Evolutionary conservation across 805 yeast species (phyloP).

Genomic region (Ogataea paraovalis): DNA sequence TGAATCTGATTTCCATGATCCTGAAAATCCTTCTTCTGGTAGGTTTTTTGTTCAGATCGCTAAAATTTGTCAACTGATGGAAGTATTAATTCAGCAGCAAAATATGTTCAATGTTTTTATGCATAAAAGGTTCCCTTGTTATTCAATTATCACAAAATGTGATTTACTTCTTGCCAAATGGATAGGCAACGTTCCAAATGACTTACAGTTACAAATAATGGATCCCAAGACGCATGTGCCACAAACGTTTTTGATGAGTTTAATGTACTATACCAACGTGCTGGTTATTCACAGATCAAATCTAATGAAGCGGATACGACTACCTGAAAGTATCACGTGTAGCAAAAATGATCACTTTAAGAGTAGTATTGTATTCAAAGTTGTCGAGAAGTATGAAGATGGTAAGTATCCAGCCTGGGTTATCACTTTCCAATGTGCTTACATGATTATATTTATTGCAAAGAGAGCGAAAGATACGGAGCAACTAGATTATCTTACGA

Average conservation of each 20-base stretch:
- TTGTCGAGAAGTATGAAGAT: background rate
- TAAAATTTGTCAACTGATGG: conserved; percentile 1
- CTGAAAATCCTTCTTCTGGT: conserved; percentile 32
- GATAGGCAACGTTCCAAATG: conserved; percentile 60
- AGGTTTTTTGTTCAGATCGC: background rate
- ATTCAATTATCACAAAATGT: conserved; percentile 41
- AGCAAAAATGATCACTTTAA: background rate
- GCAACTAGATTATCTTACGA: conserved; percentile 6
- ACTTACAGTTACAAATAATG: conserved; percentile 54
- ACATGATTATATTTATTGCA: conserved; percentile 60
- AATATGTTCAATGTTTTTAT: background rate
- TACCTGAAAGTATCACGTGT: conserved; percentile 1
- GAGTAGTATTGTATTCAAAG: background rate
- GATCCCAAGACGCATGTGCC: conserved; percentile 31
- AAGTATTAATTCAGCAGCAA: conserved; percentile 1
- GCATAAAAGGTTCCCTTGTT: background rate
- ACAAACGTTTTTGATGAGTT: conserved; percentile 51
- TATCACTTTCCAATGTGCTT: conserved; percentile 72
- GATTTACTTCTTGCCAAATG: conserved; percentile 71
- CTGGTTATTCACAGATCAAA: conserved; percentile 65
- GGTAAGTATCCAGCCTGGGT: conserved; percentile 59
- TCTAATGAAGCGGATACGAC: conserved; percentile 1
- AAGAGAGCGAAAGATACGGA: conserved; percentile 6
- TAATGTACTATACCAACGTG: conserved; percentile 62
- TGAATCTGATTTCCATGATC: conserved; percentile 57